These are phyloP conservation scores for Ascochyta rabiei DNA, from an alignment of 2,329 filamentous ascomycete species.

Conservation along the genomic window DNA sequence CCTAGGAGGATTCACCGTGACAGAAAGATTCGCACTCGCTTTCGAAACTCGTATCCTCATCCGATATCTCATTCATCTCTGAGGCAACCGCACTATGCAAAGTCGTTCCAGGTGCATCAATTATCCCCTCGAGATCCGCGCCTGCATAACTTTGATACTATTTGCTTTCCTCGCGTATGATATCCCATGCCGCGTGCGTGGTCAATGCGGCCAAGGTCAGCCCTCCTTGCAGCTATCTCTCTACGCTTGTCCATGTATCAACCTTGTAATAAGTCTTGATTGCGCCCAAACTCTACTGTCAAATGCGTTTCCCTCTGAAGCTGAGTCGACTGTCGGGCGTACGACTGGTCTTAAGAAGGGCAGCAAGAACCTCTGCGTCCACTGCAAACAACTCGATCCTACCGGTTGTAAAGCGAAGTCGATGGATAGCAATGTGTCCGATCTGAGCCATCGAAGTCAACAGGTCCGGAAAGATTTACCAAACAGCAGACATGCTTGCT, in stretches of 20 bases:
- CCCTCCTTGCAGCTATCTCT: background rate
- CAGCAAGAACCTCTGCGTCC: slow-evolving; percentile 1
- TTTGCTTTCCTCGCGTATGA: background rate
- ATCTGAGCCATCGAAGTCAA: background rate
- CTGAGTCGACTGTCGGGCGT: background rate
- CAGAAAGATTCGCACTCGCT: background rate
- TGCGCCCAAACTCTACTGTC: slow-evolving; percentile 2
- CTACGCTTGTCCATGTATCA: background rate
- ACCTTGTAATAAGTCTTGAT: background rate
- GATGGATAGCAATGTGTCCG: background rate
- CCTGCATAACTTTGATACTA: slow-evolving; percentile 1
- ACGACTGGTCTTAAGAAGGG: background rate
- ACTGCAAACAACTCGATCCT: background rate
- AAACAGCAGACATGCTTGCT: background rate
- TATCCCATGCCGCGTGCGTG: background rate
- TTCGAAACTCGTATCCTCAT: background rate
- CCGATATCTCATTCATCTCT: background rate
- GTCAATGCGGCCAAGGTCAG: slow-evolving; percentile 1
- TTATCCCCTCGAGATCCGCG: background rate
- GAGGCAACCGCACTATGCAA: background rate
- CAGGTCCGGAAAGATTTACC: background rate
- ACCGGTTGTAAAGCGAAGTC: background rate
- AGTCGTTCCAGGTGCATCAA: background rate
- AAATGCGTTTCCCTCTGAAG: slow-evolving; percentile 1
- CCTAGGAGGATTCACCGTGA: background rate